Evolutionary conservation across 2,329 filamentous ascomycete species (phyloP).

Genomic region (Ascochyta pisi): DNA sequence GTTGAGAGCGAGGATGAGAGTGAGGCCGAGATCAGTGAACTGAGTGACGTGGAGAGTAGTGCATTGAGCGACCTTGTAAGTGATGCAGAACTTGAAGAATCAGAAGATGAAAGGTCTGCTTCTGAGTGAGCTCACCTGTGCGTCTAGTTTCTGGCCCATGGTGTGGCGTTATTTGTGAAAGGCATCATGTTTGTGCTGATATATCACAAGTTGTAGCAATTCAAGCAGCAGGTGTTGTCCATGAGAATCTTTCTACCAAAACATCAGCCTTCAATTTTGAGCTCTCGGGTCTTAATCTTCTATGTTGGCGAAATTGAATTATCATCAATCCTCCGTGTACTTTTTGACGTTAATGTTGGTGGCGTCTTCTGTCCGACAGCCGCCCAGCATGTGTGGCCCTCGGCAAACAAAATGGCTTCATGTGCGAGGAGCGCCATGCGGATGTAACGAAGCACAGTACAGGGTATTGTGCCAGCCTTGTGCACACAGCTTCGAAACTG

Average conservation of each 20-base stretch:
- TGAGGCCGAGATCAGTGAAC: conserved; percentile 35
- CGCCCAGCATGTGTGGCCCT: not conserved
- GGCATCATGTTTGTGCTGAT: not conserved
- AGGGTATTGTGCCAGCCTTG: not conserved
- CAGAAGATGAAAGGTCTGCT: conserved; percentile 1
- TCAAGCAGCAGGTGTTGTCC: not conserved
- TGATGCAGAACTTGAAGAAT: conserved; percentile 6
- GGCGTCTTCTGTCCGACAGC: not conserved
- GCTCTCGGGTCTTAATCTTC: not conserved
- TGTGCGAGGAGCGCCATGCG: not conserved
- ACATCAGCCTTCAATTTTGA: too few relatives aligned
- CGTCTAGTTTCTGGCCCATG: not conserved
- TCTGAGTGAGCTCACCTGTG: not conserved
- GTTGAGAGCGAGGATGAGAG: conserved; percentile 33
- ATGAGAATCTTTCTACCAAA: not conserved
- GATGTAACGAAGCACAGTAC: conserved; percentile 12
- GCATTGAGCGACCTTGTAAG: conserved; percentile 15
- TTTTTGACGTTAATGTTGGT: not conserved
- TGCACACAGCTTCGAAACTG: not conserved
- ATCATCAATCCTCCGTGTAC: not conserved
- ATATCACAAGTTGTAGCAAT: not conserved
- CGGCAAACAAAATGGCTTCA: not conserved
- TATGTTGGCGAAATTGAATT: not conserved
- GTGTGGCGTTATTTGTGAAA: not conserved
- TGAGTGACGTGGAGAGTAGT: conserved; percentile 36